These are phyloP conservation scores for Garcileccinum viscosum DNA, from an alignment of 1,284 basidiomycete species.

Conservation along the genomic window DNA sequence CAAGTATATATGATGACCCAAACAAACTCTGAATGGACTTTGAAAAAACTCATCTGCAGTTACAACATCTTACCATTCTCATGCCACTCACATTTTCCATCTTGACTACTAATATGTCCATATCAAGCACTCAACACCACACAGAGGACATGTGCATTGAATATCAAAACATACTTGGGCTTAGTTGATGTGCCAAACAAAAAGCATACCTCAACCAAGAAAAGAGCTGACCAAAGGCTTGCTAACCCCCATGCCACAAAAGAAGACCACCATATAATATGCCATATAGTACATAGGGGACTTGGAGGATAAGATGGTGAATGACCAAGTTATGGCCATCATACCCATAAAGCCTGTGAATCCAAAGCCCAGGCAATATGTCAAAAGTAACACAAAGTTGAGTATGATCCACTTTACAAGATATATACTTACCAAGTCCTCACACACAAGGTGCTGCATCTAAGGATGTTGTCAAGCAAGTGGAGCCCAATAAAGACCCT, in stretches of 20 bases:
- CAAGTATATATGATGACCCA: not conserved
- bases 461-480: not conserved
- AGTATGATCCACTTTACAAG: not conserved
- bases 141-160: not conserved
- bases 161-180: not conserved
- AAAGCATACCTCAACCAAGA: not conserved
- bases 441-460: not conserved
- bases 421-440: not conserved
- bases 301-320: not conserved
- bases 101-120: not conserved
- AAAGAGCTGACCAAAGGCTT: not conserved
- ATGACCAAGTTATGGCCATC: not conserved
- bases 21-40: not conserved
- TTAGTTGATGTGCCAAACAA: not conserved
- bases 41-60: no score
- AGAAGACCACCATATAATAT: not conserved
- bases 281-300: not conserved
- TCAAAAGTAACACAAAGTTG: no score
- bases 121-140: not conserved
- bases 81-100: not conserved
- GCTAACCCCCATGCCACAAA: not conserved
- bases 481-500: not conserved
- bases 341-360: not conserved
- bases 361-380: not conserved
- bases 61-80: not conserved